Evolutionary conservation across 2,329 filamentous ascomycete species (phyloP).

Genomic region (Alternaria gaisen): DNA sequence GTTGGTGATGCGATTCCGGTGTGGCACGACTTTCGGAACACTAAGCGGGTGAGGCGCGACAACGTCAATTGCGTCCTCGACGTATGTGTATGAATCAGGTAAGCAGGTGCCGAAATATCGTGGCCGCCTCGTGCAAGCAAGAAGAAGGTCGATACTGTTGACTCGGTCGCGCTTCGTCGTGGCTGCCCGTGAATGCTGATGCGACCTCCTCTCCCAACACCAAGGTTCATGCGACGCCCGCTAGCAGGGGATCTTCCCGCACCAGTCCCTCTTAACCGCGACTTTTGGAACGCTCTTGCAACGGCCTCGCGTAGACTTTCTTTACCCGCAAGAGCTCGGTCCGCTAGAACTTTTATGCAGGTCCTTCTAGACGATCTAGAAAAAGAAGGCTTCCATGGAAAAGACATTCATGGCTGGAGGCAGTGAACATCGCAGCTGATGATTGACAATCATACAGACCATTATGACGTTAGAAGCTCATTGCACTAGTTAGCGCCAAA

Average conservation of each 20-base stretch:
- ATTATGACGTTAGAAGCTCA: constrained; percentile 14
- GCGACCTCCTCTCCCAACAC: constrained; percentile 19
- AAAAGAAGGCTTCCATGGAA: neutral
- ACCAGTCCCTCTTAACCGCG: constrained; percentile 11
- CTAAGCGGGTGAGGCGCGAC: constrained; percentile 8
- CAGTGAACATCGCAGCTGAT: neutral
- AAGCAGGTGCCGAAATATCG: neutral
- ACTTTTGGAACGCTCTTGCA: constrained; percentile 22
- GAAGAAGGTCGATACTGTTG: constrained; percentile 5
- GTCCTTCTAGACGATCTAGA: neutral
- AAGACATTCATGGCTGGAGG: no score
- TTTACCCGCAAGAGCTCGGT: neutral
- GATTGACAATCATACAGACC: neutral
- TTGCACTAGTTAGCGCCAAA: neutral
- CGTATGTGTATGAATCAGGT: neutral
- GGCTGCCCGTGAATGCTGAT: constrained; percentile 9
- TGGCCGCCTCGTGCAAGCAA: constrained; percentile 8
- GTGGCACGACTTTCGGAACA: constrained; percentile 33
- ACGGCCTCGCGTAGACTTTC: constrained; percentile 16
- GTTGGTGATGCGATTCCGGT: constrained; percentile 29
- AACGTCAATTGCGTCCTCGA: neutral
- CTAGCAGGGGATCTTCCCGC: constrained; percentile 21
- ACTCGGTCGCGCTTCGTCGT: neutral
- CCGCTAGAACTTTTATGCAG: neutral
- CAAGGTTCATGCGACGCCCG: constrained; percentile 19